Conservation (phyloP, 2,329 filamentous ascomycete genomes). For the Fusarium tupiense region DNA sequence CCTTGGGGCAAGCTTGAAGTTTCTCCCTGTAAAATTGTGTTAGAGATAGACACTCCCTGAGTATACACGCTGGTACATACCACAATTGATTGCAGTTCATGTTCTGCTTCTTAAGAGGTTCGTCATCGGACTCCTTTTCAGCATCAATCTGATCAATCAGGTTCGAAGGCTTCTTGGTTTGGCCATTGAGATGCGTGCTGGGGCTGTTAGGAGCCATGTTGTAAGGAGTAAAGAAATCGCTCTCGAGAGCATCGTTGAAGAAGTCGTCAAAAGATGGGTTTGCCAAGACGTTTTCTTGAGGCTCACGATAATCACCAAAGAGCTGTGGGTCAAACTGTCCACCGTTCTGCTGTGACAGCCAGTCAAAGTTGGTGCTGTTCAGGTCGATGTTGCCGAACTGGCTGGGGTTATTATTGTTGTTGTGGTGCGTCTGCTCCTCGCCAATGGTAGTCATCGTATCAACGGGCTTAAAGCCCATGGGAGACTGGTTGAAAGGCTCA, state of each 20-base stretch:
- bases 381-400: constrained; percentile 51
- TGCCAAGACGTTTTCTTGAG: constrained; percentile 80
- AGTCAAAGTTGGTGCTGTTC: constrained; percentile 71
- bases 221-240: constrained; percentile 84
- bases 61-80: constrained; percentile 63
- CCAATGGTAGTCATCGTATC: constrained; percentile 73
- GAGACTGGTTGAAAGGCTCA: constrained; percentile 78
- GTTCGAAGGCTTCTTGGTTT: constrained; percentile 65
- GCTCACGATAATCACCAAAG: constrained; percentile 92
- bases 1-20: constrained; percentile 85
- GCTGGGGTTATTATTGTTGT: constrained; percentile 49
- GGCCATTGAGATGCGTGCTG: constrained; percentile 38
- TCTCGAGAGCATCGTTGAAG: constrained; percentile 81
- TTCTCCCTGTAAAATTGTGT: constrained; percentile 76
- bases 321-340: constrained; percentile 91
- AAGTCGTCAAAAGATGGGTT: constrained; percentile 77
- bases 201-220: constrained; percentile 68
- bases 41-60: constrained; percentile 44
- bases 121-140: constrained; percentile 76
- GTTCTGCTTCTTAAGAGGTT: constrained; percentile 65
- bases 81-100: constrained; percentile 93
- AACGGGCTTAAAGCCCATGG: constrained; percentile 69
- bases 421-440: constrained; percentile 65
- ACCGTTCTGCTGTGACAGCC: constrained; percentile 81
- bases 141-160: constrained; percentile 83